phyloP scores from a whole-genome alignment of 2,329 filamentous ascomycete species.

The Dothideomycetes sp. region DNA sequence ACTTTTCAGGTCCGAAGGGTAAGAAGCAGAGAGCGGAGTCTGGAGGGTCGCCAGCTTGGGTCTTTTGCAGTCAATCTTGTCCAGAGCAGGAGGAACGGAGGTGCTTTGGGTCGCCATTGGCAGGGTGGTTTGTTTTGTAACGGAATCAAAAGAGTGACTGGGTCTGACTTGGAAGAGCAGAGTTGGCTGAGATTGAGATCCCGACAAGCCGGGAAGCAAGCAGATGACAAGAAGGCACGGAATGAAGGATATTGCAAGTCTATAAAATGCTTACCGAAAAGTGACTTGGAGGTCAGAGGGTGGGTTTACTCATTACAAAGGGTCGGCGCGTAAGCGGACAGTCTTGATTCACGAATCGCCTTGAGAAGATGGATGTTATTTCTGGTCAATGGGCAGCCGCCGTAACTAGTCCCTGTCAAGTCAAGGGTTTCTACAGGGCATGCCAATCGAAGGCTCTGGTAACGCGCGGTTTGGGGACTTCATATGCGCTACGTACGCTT shows the following conservation, averaged over 20 bases:
- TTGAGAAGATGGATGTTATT: constrained; percentile 4
- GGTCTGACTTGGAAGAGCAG: background rate
- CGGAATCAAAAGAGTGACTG: constrained; percentile 5
- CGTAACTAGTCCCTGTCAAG: constrained; percentile 10
- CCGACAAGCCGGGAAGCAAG: no score
- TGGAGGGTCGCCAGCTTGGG: constrained; percentile 37
- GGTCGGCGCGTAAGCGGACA: constrained; percentile 10
- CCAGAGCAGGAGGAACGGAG: constrained; percentile 26
- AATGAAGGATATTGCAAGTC: constrained; percentile 9
- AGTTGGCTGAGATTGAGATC: no score
- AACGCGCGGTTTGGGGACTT: constrained; percentile 9
- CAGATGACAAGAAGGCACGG: no score
- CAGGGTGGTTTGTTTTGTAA: background rate
- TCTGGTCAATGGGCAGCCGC: constrained; percentile 10
- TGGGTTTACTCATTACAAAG: constrained; percentile 1
- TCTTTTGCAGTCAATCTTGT: constrained; percentile 24
- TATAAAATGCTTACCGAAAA: constrained; percentile 11
- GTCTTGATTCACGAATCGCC: constrained; percentile 6
- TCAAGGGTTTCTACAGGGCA: background rate
- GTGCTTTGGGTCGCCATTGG: constrained; percentile 18
- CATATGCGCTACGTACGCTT: constrained; percentile 11
- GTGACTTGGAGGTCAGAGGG: constrained; percentile 2
- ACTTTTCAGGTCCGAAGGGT: constrained; percentile 48
- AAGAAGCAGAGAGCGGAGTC: constrained; percentile 53
- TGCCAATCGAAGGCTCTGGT: constrained; percentile 11